These are phyloP conservation scores for Paraleonurus japonicus DNA, from an alignment of 257 asterid genomes.

Conservation along the genomic window DNA sequence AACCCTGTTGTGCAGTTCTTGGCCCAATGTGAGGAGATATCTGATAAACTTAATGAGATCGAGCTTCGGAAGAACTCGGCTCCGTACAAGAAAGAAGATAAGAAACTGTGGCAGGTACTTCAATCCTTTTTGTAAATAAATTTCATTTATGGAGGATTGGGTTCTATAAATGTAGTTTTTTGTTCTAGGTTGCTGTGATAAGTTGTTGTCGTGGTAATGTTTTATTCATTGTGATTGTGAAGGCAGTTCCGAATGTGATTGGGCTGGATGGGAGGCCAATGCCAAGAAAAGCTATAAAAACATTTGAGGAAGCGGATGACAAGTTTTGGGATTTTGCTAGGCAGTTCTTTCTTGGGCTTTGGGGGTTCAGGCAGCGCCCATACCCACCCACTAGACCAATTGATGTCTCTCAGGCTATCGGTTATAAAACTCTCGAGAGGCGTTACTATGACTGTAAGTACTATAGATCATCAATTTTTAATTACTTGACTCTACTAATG, in stretches of 20 bases:
- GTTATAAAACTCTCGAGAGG: conserved; percentile 79
- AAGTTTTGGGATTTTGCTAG: conserved; percentile 95
- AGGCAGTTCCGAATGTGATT: conserved; percentile 85
- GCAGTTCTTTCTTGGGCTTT: conserved; percentile 97
- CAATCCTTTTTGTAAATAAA: neutral
- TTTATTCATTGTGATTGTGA: conserved; percentile 36
- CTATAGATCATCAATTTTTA: neutral
- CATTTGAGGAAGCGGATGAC: conserved; percentile 62
- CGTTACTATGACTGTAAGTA: conserved; percentile 89
- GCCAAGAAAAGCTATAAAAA: conserved; percentile 88
- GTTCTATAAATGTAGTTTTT: neutral
- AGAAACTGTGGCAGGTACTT: conserved; percentile 74
- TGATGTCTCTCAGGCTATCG: conserved; percentile 94
- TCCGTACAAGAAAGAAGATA: conserved; percentile 74
- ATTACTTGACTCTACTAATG: neutral
- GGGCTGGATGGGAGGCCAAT: conserved; percentile 98
- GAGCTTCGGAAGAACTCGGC: conserved; percentile 65
- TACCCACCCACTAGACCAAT: conserved; percentile 94
- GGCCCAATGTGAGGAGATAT: conserved; percentile 73
- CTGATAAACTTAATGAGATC: conserved; percentile 69
- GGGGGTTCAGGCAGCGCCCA: conserved; percentile 96
- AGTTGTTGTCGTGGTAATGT: conserved; percentile 2
- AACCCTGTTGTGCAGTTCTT: conserved; percentile 81
- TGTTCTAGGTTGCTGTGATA: no score
- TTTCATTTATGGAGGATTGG: neutral